Evolutionary conservation across 441 rosid genomes (phyloP).

Genomic region (Populus hybrid): DNA sequence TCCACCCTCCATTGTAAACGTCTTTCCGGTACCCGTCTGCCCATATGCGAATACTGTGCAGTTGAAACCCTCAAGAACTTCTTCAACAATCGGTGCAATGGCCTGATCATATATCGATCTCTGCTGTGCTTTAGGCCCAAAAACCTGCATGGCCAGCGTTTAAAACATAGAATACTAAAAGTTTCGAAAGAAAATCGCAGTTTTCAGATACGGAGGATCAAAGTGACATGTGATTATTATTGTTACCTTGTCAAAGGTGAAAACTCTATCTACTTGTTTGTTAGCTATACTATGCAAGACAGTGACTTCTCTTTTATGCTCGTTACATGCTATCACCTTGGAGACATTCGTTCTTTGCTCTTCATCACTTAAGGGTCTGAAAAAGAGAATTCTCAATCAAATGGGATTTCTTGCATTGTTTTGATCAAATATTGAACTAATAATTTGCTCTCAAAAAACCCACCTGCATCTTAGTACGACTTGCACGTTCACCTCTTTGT

Average conservation of each 20-base stretch:
- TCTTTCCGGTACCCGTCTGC: slow-evolving; percentile 86
- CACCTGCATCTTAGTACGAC: slow-evolving; percentile 81
- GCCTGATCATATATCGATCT: slow-evolving; percentile 90
- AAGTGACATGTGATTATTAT: neutral
- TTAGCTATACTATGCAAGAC: slow-evolving; percentile 36
- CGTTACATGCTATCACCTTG: slow-evolving; percentile 65
- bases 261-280: slow-evolving; percentile 78
- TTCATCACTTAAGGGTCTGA: slow-evolving; percentile 74
- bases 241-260: slow-evolving; percentile 80
- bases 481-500: slow-evolving; percentile 83
- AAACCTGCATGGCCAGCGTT: slow-evolving; percentile 44
- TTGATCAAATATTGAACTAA: neutral
- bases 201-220: neutral
- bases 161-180: neutral
- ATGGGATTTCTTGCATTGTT: neutral
- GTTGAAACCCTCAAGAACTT: slow-evolving; percentile 89
- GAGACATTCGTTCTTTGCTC: slow-evolving; percentile 66
- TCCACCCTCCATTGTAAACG: slow-evolving; percentile 97
- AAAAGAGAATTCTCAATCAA: neutral
- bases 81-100: slow-evolving; percentile 73
- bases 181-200: neutral
- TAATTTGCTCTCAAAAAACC: neutral
- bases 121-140: slow-evolving; percentile 95
- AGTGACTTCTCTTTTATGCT: slow-evolving; percentile 66
- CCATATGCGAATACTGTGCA: slow-evolving; percentile 96